These are phyloP conservation scores for Chiua virens DNA, from an alignment of 768 basidiomycete genomes.

Conservation along the genomic window DNA sequence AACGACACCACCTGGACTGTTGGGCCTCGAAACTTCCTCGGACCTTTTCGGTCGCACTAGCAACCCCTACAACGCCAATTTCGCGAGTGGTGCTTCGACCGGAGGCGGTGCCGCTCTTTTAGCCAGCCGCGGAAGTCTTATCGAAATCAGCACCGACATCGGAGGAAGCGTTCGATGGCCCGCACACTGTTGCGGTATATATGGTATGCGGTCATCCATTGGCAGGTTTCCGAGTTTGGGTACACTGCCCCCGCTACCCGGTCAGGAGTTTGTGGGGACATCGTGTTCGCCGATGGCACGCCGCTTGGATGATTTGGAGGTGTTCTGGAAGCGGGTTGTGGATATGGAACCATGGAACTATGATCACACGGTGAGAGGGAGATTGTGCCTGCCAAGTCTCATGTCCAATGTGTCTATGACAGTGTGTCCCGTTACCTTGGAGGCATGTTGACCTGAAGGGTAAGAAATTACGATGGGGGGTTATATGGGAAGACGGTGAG, in stretches of 20 bases:
- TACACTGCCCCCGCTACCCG: conserved; percentile 31
- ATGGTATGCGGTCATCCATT: conserved; percentile 38
- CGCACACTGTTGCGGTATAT: conserved; percentile 48
- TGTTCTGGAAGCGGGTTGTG: conserved; percentile 44
- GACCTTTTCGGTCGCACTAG: conserved; percentile 47
- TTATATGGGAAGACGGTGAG: conserved; percentile 44
- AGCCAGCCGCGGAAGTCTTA: conserved; percentile 41
- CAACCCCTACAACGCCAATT: conserved; percentile 47
- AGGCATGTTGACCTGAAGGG: conserved; percentile 32
- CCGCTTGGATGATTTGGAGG: conserved; percentile 40
- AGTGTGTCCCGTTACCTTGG: conserved; percentile 48
- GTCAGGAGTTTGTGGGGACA: conserved; percentile 38
- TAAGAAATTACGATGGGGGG: conserved; percentile 39
- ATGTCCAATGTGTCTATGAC: background rate
- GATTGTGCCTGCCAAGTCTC: background rate
- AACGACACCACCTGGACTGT: conserved; percentile 42
- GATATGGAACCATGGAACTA: conserved; percentile 44
- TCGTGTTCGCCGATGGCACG: conserved; percentile 43
- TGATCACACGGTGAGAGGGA: conserved; percentile 37
- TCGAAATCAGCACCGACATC: conserved; percentile 50
- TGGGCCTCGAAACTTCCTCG: conserved; percentile 42
- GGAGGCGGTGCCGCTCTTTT: conserved; percentile 53
- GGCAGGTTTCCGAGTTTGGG: conserved; percentile 41
- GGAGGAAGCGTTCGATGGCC: conserved; percentile 53
- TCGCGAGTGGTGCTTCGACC: conserved; percentile 46